Base-by-base conservation (phyloP, 163 green algal genomes). In the Smithsoniella earleae region DNA sequence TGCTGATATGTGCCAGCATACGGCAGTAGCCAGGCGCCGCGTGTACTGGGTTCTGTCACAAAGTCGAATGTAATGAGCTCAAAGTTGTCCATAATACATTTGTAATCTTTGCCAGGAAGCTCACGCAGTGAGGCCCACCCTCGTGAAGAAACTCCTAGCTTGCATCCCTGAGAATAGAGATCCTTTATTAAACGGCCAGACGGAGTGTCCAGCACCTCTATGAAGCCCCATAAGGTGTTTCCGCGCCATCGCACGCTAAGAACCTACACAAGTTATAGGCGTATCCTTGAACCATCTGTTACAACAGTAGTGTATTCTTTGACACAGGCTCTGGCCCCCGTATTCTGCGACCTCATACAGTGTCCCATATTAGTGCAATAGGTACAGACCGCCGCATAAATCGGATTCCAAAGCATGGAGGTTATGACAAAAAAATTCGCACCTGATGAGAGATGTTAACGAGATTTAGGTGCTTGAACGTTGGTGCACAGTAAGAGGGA, bases 31-130 rank as follows among this genome's bases (percentile, higher is more conserved):
- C 79, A 86, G 2, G 82, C 82, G 0, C 80, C 82, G 13, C 73
- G 74, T 22, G 81, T 89, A 49, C 76, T 83, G 2, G 84, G 84
- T 75, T 89, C 84, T 4, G 81, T 80, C 3, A 89, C 84, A 77
- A 87, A 87, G 77, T 89, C 84, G 79, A 89, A 89, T 20, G 85
- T 87, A 66, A 90, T 87, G 55, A 90, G 83, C 77, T 88, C 76
- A 64, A 88, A 84, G 78, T 90, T 84, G n/a, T 85, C 77, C 25
- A 81, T 80, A 22, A 89, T 82, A 16, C 33, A 30, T 38, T 87
- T 75, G 27, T 74, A 79, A 27, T 81, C 77, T 40, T 63, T 78
- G 40, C 73, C 62, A 3, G 77, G 66, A 62, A 86, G 76, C 20
- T 75, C 76, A 58, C 77, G 78, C 40, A 87, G 74, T 3, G 81